These are phyloP conservation scores for Xylariomycetidae sp. DNA, from an alignment of 2,329 filamentous ascomycete genomes.

Conservation along the genomic window DNA sequence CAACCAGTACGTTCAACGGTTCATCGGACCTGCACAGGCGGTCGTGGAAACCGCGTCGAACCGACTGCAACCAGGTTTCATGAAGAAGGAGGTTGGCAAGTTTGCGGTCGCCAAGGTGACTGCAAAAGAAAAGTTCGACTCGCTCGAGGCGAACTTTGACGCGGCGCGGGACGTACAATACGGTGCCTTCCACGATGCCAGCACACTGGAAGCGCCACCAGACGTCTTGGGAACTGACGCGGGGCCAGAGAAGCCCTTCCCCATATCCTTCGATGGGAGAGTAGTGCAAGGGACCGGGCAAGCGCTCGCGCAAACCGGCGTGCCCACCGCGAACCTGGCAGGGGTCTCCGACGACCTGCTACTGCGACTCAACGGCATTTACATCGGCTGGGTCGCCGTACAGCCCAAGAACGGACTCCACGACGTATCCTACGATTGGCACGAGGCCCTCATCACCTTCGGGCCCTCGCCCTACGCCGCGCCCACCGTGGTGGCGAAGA, in stretches of 20 bases:
- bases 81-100: conserved; percentile 35
- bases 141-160: conserved; percentile 32
- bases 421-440: conserved; percentile 42
- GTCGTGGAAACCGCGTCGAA: conserved; percentile 32
- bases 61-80: conserved; percentile 22
- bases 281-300: conserved; percentile 39
- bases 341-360: conserved; percentile 47
- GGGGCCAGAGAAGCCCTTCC: conserved; percentile 48
- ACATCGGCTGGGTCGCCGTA: conserved; percentile 57
- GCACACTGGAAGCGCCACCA: conserved; percentile 26
- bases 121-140: conserved; percentile 25
- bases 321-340: conserved; percentile 49
- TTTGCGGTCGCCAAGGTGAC: conserved; percentile 31
- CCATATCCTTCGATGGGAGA: conserved; percentile 44
- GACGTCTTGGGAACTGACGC: conserved; percentile 40
- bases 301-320: conserved; percentile 33
- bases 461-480: conserved; percentile 41
- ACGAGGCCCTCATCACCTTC: conserved; percentile 52
- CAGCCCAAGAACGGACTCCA: conserved; percentile 28
- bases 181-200: conserved; percentile 27
- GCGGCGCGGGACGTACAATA: conserved; percentile 28
- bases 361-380: conserved; percentile 52
- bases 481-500: conserved; percentile 41
- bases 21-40: conserved; percentile 34
- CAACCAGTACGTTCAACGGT: conserved; percentile 36